Evolutionary conservation across 2,329 filamentous ascomycete genomes (phyloP), one percentile per base, ranked within the genome.

Genomic region (Parascedosporium putredinis): DNA sequence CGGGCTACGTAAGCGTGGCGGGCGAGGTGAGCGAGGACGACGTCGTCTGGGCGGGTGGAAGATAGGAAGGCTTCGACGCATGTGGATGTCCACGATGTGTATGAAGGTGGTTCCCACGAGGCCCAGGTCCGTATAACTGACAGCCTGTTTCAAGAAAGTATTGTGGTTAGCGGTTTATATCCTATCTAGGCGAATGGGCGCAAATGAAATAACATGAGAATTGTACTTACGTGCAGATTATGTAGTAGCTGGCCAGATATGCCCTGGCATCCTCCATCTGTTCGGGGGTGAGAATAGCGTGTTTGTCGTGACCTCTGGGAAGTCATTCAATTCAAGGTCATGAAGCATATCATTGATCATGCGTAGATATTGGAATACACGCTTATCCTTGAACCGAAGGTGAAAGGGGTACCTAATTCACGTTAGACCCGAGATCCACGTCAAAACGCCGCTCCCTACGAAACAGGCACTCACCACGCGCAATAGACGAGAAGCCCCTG

Each of bases 401-500:
- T 78, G 74, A 33, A 75, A 76, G 0, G 75, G 75, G 46, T 77
- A 77, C 74, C 74, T 77, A 47, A 20, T n/a, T 20, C 34, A 14
- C 22, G 5, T 27, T 14, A 43, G n/a, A 12, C 20, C 29, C 8
- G 16, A 31, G 23, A 7, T 9, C 1, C 2, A 24, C 36, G 10
- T 6, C 23, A 16, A 4, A 9, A 16, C n/a, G 6, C 3, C 3
- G 7, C 2, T 12, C 16, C 22, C 4, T 8, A 20, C 3, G 23
- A 34, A 29, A 10, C 27, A 5, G 24, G 38, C 12, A 51, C 65
- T 55, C 60, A 81, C 78, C 78, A 82, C 16, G 71, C 66, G 46
- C 74, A 71, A 53, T 81, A 81, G 5, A 81, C 68, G 23, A 81
- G 61, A 18, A 81, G 60, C 3, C 77, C 77, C 53, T 79, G 74